Evolutionary conservation across 352 stramenopile species (phyloP), one percentile per base, ranked within the genome.

Genomic region (Pythium oligandrum): DNA sequence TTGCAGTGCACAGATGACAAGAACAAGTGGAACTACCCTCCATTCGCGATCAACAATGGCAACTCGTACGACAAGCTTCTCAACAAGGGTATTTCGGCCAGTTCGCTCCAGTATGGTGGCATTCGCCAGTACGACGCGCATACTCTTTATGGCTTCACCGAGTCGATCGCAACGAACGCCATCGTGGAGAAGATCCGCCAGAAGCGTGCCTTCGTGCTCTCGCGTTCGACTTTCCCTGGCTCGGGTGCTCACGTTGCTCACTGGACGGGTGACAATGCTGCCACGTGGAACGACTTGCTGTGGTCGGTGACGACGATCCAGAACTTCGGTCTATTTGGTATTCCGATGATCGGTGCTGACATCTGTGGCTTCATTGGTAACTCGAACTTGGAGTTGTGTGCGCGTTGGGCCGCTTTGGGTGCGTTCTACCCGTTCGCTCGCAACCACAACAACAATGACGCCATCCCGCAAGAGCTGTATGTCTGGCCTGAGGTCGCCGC

Each of bases 281-380:
- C 84, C 1, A 87, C 70, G 37, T 95, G 84, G 84, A 71, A 88
- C 48, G 84, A 95, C 59, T 51, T 95, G 7, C 68, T 73, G 17
- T 84, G 73, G 63, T 88, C 71, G 42, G 70, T 95, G 34, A 64
- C 74, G 30, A 68, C 73, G 4, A 81, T 92, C 35, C 59, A 90
- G 4, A 79, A 86, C 40, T 86, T 92, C 30, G 78, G 78, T 12
- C 42, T 95, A 3, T 92, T 86, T 44, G 78, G 80, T 8, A 83
- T 95, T 51, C 79, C 82, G 6, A 92, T 95, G 81, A 71, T 91
- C 2, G 84, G 84, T 8, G 71, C 84, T 3, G 84, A 95, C 36
- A 90, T 90, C 31, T 91, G 79, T 30, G 81, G 81, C 6, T 92
- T 93, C 54, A 64, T 47, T 0, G 65, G 67, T 17, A 48, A 68